These are phyloP conservation scores for Zymoseptoria pseudotritici DNA, from an alignment of 2,329 filamentous ascomycete species.

Conservation along the genomic window DNA sequence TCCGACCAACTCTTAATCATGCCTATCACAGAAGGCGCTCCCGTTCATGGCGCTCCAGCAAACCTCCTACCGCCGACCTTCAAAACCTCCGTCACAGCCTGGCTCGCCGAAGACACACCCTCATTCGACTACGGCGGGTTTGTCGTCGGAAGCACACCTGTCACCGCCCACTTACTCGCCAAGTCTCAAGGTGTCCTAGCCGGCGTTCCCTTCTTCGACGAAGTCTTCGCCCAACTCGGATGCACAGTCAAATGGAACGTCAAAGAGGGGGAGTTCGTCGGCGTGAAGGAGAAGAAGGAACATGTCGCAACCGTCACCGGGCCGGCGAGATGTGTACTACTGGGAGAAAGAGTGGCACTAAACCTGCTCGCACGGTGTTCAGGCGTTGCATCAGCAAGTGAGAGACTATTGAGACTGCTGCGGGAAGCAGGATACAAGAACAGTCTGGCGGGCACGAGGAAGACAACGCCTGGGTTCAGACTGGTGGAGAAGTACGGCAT, in stretches of 20 bases:
- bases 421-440: constrained; percentile 65
- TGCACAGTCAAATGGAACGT: constrained; percentile 87
- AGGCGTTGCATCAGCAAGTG: constrained; percentile 66
- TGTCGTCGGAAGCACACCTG: constrained; percentile 67
- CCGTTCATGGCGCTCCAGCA: constrained; percentile 51
- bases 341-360: constrained; percentile 89
- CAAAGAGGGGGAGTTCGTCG: constrained; percentile 63
- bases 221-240: constrained; percentile 82
- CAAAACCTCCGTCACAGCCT: constrained; percentile 70
- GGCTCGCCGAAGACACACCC: constrained; percentile 94
- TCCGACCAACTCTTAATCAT: constrained; percentile 14
- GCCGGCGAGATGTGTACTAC: constrained; percentile 71
- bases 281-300: constrained; percentile 52
- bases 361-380: constrained; percentile 88
- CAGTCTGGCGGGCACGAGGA: constrained; percentile 85
- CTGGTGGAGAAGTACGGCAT: constrained; percentile 98
- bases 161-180: constrained; percentile 47
- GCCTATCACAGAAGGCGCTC: constrained; percentile 45
- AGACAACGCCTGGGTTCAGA: constrained; percentile 93
- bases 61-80: constrained; percentile 80
- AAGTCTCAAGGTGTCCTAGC: constrained; percentile 71
- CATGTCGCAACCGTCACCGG: constrained; percentile 75
- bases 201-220: constrained; percentile 89
- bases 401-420: constrained; percentile 44
- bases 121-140: constrained; percentile 97